Conservation (phyloP, 306 rosid species). For the Hippophae gyantsensis region DNA sequence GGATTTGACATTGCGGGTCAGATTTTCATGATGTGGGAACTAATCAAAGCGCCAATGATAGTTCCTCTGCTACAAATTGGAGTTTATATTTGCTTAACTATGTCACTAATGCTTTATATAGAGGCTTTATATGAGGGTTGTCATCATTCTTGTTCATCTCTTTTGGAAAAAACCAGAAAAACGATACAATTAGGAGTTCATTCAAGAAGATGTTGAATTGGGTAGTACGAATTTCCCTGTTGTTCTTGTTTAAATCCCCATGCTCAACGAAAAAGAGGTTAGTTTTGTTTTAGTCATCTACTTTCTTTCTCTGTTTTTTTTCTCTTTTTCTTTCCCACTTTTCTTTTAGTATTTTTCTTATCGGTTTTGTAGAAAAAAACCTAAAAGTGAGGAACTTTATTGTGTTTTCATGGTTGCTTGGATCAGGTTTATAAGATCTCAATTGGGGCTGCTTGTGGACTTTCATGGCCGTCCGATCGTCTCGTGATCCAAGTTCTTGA, state of each 20-base stretch:
- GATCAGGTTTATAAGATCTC: too few species aligned
- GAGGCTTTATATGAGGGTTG: background rate
- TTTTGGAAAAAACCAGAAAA: background rate
- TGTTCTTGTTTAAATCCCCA: slow-evolving; percentile 2
- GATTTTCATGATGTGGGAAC: background rate
- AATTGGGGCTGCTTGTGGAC: too few species aligned
- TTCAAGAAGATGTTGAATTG: background rate
- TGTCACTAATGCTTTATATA: slow-evolving; percentile 2
- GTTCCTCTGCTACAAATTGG: background rate
- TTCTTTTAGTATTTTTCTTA: too few species aligned
- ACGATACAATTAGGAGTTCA: slow-evolving; percentile 1
- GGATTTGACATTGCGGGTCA: too few species aligned
- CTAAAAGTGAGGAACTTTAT: too few species aligned
- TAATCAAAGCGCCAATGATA: background rate
- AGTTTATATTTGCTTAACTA: background rate
- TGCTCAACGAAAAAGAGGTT: slow-evolving; percentile 6
- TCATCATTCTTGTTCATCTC: background rate
- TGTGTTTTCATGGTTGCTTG: too few species aligned
- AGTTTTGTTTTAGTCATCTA: background rate
- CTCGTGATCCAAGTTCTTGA: too few species aligned
- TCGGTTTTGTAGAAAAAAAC: too few species aligned
- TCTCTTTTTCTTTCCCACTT: too few species aligned
- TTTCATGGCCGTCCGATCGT: too few species aligned
- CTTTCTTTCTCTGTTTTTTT: too few species aligned
- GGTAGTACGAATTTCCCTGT: background rate